Base-by-base conservation (phyloP, 23 red algal genomes). In the Gracilaria caudata region DNA sequence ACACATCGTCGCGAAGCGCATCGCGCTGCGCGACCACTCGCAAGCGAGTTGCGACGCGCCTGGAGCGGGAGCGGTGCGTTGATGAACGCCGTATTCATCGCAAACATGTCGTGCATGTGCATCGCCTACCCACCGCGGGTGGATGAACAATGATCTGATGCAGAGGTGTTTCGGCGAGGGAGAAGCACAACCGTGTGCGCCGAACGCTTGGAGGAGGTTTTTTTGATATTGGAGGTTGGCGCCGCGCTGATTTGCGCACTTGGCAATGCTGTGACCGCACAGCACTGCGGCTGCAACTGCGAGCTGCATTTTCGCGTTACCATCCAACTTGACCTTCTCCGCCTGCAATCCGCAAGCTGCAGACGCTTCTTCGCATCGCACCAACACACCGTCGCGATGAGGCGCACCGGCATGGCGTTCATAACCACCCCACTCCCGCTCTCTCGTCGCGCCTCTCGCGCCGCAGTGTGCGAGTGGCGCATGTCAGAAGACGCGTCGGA, bases 381-480 rank as follows among this genome's bases (percentile, higher is more conserved):
- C 41, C 4, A 11, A 46, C 20, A 1, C 7, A 24, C 55, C 21
- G 29, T 29, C 55, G 19, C 24, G n/a, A 68, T 14, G 2, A 30
- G n/a, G 35, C 28, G 13, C 14, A 13, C 14, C 79, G 30, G 4
- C 38, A 83, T 59, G 58, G 79, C 79, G 57, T 83, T 83, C 58
- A 43, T 83, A 4, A 33, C 75, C 28, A 19, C 46, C n/a, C 46
- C 75, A 11, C 46, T 19, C 3, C 47, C 28, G 20, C 40, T 49
- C 14, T 56, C 75, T 2, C 53, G 46, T 6, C 33, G 25, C 37
- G 38, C 17, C 17, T 21, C 39, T 1, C 70, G 70, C 20, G 70
- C 70, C 39, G 37, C 57, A 20, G 57, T 61, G 23, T 61, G 57
- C 57, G 23, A 6, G 4, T 0, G 26, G 30, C 61, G 30, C 61